Evolutionary conservation across 2,329 filamentous ascomycete genomes (phyloP), one percentile per base, ranked within the genome.

Genomic region (Huntiella bhutanensis): DNA sequence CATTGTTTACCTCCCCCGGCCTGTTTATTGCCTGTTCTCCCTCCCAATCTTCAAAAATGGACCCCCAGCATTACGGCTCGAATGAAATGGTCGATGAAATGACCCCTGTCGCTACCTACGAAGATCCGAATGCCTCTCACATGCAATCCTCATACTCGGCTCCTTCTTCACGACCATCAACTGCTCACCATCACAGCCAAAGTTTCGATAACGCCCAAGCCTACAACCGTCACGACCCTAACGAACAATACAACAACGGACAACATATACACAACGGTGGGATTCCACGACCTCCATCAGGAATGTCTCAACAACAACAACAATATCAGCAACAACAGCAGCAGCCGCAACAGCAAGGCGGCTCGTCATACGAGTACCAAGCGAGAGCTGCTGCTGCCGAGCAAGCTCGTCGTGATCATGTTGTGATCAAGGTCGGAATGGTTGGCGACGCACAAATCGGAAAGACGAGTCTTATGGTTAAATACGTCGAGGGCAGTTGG

Each of bases 391-490:
- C 51, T 34, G 57, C 54, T 22, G 50, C 50, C 22, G 54, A 58
- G 51, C 55, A 55, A 49, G 70, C 70, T 53, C 69, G 70, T 41
- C 68, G 75, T 51, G 78, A 77, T 59, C 75, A 78, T 56, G 91
- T 98, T 34, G 91, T 98, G 48, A 96, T 98, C 70, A 98, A 98
- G 65, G 91, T 98, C 44, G 91, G 91, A 58, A 98, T 98, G 91
- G 91, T 98, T 40, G 91, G 91, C 41, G 91, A 98, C 65, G 91
- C 91, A 49, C 91, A 98, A 64, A 98, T 98, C 55, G 91, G 91
- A 59, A 98, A 98, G 73, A 98, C 91, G 13, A 95, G 87, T 53
- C 66, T 98, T 59, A 98, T 98, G 91, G 91, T 98, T 58, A 98
- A 98, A 63, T 98, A 98, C 59, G 91, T 98, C 47, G 91, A 98